Base-by-base conservation (phyloP, 2,329 filamentous ascomycete species). In the Davidsoniella eucalypti region DNA sequence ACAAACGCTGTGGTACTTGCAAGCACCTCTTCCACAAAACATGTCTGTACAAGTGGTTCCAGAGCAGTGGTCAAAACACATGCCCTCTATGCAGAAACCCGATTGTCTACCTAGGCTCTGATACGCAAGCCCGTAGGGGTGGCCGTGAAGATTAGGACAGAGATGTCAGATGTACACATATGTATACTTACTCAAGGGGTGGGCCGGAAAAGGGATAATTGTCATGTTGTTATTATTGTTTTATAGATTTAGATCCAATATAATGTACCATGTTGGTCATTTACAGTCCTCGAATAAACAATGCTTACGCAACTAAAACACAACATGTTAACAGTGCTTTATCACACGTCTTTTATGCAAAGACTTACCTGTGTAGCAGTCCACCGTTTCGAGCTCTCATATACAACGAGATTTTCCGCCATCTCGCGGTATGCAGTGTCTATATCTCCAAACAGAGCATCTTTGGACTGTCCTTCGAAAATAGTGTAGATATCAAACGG, bases 21-120 rank as follows among this genome's bases (percentile, higher is more conserved):
- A 90, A 87, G 70, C 90, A 98, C 65, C 69, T 84, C 49, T 98
- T 96, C 70, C 92, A 98, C 65, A 76, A 82, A 1, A 76, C 77
- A 2, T 98, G 92, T 67, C 66, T 98, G 65, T 94, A 87, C 69
- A 88, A 90, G 66, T 98, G 92, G 92, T 96, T 98, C 70, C 84
- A 86, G 71, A 90, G 75, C 58, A 94, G 87, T 62, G 93, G 86
- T 64, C 82, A 86, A 60, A 92, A 84, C 59, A 90, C 83, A 45
- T 98, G 92, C 65, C 92, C 92, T 44, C 69, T 98, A 56, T 98
- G 92, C 66, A 75, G 92, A 58, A 94, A 93, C 62, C 81, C 84
- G 18, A 95, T 95, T 63, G 75, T 78, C 49, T 79, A 78, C 45
- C 52, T 68, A 16, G 67, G 67, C 0, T 60, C 66, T 5, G 67